These are phyloP conservation scores for Arthrobotrys iridis DNA, from an alignment of 2,329 filamentous ascomycete species.

Conservation along the genomic window DNA sequence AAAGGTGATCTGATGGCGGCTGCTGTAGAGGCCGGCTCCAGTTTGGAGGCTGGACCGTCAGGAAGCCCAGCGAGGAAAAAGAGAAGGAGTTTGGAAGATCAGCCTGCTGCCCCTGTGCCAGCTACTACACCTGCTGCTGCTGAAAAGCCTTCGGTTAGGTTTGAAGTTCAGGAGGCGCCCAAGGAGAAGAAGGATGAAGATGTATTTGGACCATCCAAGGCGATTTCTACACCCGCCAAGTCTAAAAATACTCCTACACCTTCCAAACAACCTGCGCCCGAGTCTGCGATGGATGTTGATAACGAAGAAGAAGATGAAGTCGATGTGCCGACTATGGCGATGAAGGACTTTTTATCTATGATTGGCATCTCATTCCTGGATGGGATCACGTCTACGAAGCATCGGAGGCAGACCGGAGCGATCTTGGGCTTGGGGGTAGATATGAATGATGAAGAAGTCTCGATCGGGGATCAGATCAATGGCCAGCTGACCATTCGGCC, in stretches of 20 bases:
- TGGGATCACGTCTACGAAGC: slow-evolving; percentile 86
- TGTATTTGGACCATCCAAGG: slow-evolving; percentile 32
- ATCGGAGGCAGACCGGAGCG: slow-evolving; percentile 67
- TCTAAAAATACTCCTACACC: neutral
- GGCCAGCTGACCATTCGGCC: slow-evolving; percentile 91
- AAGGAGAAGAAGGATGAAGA: slow-evolving; percentile 35
- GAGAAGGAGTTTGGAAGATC: slow-evolving; percentile 49
- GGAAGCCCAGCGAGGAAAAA: slow-evolving; percentile 52
- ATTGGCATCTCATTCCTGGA: slow-evolving; percentile 99
- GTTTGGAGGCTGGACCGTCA: slow-evolving; percentile 12
- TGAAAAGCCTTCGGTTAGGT: slow-evolving; percentile 41
- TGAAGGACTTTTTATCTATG: slow-evolving; percentile 93
- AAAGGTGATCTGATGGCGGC: slow-evolving; percentile 51
- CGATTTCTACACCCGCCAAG: neutral
- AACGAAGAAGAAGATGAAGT: slow-evolving; percentile 66
- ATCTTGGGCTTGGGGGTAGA: slow-evolving; percentile 56
- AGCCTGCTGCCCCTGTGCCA: neutral
- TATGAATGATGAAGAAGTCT: slow-evolving; percentile 61
- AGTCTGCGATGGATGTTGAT: slow-evolving; percentile 58
- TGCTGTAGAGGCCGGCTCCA: slow-evolving; percentile 8
- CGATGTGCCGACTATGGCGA: slow-evolving; percentile 69
- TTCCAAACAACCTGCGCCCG: neutral
- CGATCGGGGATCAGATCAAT: slow-evolving; percentile 71
- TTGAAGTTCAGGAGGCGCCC: slow-evolving; percentile 32
- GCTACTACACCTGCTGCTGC: neutral